A percentile compares a stretch with the other conserved stretches of the same genome.
Conservation (phyloP, 805 yeast species). For the Zygosaccharomyces bisporus region DNA sequence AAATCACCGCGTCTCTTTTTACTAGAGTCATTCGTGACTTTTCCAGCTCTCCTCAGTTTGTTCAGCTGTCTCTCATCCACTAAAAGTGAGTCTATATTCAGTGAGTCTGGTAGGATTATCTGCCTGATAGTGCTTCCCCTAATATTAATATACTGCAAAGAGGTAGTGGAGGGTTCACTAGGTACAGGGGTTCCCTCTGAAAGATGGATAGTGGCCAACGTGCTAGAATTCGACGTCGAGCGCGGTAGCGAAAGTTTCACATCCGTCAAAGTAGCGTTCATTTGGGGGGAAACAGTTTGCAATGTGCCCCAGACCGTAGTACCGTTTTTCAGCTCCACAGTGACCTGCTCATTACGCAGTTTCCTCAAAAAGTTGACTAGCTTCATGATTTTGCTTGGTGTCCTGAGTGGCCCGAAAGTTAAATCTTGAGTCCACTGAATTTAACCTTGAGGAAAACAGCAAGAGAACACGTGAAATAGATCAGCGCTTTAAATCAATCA, state of each 20-base stretch:
- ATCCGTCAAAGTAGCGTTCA: conserved; percentile 81
- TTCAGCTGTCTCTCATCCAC: conserved; percentile 41
- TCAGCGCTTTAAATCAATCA: too few relatives aligned
- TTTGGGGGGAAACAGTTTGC: conserved; percentile 79
- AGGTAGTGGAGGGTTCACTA: conserved; percentile 43
- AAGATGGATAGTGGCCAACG: conserved; percentile 27
- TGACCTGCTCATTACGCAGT: conserved; percentile 78
- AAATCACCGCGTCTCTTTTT: conserved; percentile 30
- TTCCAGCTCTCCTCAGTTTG: conserved; percentile 29
- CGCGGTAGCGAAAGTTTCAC: conserved; percentile 65
- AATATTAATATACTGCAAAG: conserved; percentile 70
- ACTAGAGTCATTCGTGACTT: conserved; percentile 23
- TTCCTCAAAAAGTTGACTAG: conserved; percentile 65
- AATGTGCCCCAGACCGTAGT: conserved; percentile 81
- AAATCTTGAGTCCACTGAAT: not conserved
- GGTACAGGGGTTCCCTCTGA: conserved; percentile 16
- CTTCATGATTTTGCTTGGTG: conserved; percentile 23
- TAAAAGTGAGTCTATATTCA: conserved; percentile 64
- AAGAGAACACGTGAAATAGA: not conserved
- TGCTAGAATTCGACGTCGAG: conserved; percentile 14
- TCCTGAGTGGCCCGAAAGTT: not conserved
- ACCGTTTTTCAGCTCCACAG: conserved; percentile 89
- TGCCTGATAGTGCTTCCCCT: conserved; percentile 88
- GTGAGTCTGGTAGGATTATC: conserved; percentile 77
- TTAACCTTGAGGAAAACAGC: not conserved